phyloP scores from a whole-genome alignment of 2,329 filamentous ascomycete species.

The Penicillium janthinellum region DNA sequence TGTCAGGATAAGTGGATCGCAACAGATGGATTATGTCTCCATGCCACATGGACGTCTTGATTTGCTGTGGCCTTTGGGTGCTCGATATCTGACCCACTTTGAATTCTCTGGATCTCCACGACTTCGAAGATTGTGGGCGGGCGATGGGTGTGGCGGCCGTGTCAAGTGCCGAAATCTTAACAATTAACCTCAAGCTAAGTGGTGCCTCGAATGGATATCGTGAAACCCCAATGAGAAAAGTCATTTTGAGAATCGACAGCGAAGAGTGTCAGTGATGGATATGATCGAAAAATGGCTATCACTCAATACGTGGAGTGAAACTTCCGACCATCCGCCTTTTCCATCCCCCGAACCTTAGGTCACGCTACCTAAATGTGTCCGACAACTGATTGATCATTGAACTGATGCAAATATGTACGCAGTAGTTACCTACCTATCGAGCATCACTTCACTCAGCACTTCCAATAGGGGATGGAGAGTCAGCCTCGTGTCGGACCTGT shows the following conservation, averaged over 20 bases:
- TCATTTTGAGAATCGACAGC: slow-evolving; percentile 17
- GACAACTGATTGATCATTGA: not conserved
- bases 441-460: not conserved
- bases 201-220: slow-evolving; percentile 6
- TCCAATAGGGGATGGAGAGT: not conserved
- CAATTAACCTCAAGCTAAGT: slow-evolving; percentile 23
- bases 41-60: slow-evolving; percentile 19
- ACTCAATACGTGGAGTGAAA: not conserved
- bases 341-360: not conserved
- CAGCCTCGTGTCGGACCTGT: not conserved
- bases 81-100: slow-evolving; percentile 21
- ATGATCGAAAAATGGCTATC: not conserved
- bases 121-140: slow-evolving; percentile 7
- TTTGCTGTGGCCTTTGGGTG: slow-evolving; percentile 28
- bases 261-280: not conserved
- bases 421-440: too few relatives aligned
- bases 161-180: slow-evolving; percentile 23
- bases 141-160: slow-evolving; percentile 28
- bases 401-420: too few relatives aligned
- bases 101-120: slow-evolving; percentile 15
- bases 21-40: slow-evolving; percentile 24
- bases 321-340: not conserved
- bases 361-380: not conserved
- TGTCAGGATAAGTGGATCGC: slow-evolving; percentile 28
- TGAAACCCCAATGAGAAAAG: too few relatives aligned